A percentile compares a stretch with the other conserved stretches of the same genome.
Evolutionary conservation across 2,329 filamentous ascomycete genomes (phyloP).

Genomic region (Exophiala bonariae): DNA sequence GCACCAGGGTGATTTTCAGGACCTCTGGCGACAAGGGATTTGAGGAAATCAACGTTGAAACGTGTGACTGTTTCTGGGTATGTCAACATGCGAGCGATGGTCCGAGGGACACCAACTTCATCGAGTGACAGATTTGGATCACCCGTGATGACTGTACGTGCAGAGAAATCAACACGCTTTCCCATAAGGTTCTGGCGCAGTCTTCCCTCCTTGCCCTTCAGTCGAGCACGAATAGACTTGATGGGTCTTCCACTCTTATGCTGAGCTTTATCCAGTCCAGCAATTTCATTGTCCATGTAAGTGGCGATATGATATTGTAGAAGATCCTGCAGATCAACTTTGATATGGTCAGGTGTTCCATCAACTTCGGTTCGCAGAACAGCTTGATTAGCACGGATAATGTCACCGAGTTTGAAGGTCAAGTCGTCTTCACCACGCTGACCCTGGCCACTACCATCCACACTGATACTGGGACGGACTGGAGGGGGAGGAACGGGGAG

Average conservation of each 20-base stretch:
- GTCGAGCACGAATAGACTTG: constrained; percentile 91
- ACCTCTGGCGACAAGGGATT: constrained; percentile 85
- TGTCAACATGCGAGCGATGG: constrained; percentile 87
- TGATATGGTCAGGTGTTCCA: constrained; percentile 87
- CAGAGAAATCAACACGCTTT: constrained; percentile 98
- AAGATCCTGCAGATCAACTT: constrained; percentile 84
- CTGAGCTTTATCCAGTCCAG: constrained; percentile 86
- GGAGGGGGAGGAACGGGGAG: constrained; percentile 93
- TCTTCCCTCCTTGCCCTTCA: constrained; percentile 99
- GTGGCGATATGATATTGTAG: constrained; percentile 98
- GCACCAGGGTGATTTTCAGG: constrained; percentile 94
- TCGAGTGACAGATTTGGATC: constrained; percentile 95
- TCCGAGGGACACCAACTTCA: constrained; percentile 93
- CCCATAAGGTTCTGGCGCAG: constrained; percentile 99
- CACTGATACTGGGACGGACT: constrained; percentile 93
- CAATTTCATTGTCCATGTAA: constrained; percentile 99
- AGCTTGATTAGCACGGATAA: constrained; percentile 95
- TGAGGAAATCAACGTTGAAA: constrained; percentile 94
- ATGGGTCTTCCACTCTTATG: constrained; percentile 97
- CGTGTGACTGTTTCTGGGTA: constrained; percentile 97
- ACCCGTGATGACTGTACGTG: constrained; percentile 98
- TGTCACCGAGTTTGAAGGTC: constrained; percentile 98
- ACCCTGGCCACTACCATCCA: constrained; percentile 89
- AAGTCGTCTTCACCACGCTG: constrained; percentile 97
- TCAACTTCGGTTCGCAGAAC: constrained; percentile 88